These are phyloP conservation scores for Hordeum marinum DNA, from an alignment of 176 grass and related monocot genomes.

Conservation along the genomic window DNA sequence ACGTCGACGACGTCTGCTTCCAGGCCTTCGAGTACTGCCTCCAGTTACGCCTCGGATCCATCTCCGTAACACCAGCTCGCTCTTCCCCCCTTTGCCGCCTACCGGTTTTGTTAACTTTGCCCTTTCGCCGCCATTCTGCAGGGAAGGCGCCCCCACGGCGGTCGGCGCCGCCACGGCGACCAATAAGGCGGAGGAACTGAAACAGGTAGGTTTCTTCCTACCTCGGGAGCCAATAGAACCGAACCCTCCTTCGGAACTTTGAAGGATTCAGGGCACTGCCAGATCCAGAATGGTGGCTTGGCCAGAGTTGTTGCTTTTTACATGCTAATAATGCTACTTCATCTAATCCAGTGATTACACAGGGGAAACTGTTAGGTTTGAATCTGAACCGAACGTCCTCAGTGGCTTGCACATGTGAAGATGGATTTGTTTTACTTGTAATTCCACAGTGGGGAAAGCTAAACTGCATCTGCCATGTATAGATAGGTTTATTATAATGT, in stretches of 20 bases:
- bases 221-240: neutral
- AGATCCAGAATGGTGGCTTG: neutral
- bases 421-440: neutral
- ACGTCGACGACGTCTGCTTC: neutral
- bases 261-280: neutral
- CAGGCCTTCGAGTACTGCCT: constrained; percentile 36
- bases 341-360: neutral
- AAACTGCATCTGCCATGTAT: neutral
- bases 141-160: constrained; percentile 17
- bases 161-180: neutral
- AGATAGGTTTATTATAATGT: neutral
- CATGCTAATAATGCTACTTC: neutral
- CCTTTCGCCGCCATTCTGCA: constrained; percentile 6
- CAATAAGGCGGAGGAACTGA: constrained; percentile 30
- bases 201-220: constrained; percentile 13
- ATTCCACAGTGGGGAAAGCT: neutral
- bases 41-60: constrained; percentile 24
- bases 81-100: neutral
- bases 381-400: neutral
- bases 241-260: neutral
- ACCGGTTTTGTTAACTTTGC: constrained; percentile 1
- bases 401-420: neutral
- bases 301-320: neutral
- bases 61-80: neutral
- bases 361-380: neutral